A percentile compares a stretch with the other conserved stretches of the same genome.
Conservation (phyloP, 306 rosid genomes). For the Cucumis cinereus region DNA sequence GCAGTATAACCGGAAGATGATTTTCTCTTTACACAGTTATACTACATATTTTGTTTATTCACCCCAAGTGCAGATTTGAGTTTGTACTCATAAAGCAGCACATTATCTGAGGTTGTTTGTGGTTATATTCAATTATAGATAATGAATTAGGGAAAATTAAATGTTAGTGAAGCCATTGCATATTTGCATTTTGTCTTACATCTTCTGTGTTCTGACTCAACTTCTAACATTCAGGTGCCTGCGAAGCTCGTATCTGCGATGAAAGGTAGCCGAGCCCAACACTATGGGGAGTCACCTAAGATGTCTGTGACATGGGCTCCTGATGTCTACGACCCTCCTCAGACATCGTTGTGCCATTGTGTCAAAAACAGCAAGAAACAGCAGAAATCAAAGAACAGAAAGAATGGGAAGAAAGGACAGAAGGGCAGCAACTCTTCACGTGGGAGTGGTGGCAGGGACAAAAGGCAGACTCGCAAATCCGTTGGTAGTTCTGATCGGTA, state of each 20-base stretch:
- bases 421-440: constrained; percentile 34
- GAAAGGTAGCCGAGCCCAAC: constrained; percentile 66
- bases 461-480: constrained; percentile 38
- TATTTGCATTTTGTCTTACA: background rate
- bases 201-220: background rate
- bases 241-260: constrained; percentile 56
- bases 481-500: constrained; percentile 26
- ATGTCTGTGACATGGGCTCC: constrained; percentile 73
- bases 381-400: constrained; percentile 50
- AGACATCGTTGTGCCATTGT: constrained; percentile 39
- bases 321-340: constrained; percentile 74
- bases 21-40: background rate
- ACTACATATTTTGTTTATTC: background rate
- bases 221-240: constrained; percentile 34
- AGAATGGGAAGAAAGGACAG: constrained; percentile 57
- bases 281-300: constrained; percentile 21
- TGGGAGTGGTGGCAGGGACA: constrained; percentile 43
- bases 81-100: background rate
- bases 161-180: background rate
- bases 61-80: background rate
- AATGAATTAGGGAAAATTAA: background rate
- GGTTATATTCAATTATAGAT: background rate
- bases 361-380: constrained; percentile 49
- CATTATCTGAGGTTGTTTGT: background rate
- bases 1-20: background rate